Percentiles rank a stretch among this genome's conserved stretches.
phyloP scores from a whole-genome alignment of 345 rosid species.

The Salix udensis region DNA sequence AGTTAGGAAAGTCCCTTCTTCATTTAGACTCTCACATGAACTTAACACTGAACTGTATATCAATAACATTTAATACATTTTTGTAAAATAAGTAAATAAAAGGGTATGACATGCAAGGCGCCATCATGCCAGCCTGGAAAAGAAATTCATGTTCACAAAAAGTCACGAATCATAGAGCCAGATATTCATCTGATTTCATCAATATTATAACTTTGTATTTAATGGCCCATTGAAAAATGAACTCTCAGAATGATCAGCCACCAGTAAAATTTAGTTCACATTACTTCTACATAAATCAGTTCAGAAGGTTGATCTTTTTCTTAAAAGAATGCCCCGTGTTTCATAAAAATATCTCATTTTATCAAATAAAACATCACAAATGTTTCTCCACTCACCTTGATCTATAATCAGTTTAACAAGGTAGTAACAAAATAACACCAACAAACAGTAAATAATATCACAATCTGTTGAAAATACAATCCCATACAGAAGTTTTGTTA shows the following conservation, averaged over 20 bases:
- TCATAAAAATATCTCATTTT: background rate
- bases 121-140: background rate
- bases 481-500: background rate
- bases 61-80: background rate
- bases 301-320: background rate
- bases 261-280: background rate
- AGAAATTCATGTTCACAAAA: background rate
- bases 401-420: background rate
- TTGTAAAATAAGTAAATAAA: background rate
- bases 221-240: background rate
- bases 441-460: constrained; percentile 2
- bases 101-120: background rate
- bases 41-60: background rate
- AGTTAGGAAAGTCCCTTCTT: background rate
- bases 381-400: background rate
- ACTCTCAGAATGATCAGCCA: background rate
- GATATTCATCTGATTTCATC: background rate
- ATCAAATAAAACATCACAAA: background rate
- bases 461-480: background rate
- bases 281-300: background rate
- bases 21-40: background rate
- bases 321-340: background rate
- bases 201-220: background rate
- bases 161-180: background rate
- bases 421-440: background rate